Evolutionary conservation across 371 early-diverging fungal genomes (phyloP), one percentile per base, ranked within the genome.

Genomic region (Capillidium heterosporum): DNA sequence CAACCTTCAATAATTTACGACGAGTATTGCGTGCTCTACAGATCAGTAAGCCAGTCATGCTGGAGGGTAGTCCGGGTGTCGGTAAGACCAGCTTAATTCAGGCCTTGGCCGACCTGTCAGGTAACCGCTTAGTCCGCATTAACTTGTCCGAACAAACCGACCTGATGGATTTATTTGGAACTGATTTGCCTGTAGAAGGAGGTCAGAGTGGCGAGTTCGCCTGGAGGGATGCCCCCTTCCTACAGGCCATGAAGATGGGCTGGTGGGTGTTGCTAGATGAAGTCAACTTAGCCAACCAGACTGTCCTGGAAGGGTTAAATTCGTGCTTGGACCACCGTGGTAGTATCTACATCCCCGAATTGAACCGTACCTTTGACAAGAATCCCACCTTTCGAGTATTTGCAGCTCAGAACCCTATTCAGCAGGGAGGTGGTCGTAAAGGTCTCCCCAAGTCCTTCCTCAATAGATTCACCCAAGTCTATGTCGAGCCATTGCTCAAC

Each of bases 111-210:
- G 75, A 76, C 3, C 72, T 84, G 0, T 74, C 91, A 5, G 88
- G 91, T 0, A 84, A 88, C 56, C 74, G 71, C 2, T 67, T 95
- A 19, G 87, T 95, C 41, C 84, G 99, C 60, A 94, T 99, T 73
- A 99, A 99, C 70, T 71, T 99, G 57, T 91, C 91, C 24, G 99
- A 99, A 61, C 97, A 99, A 66, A 99, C 99, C 0, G 99, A 99
- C 67, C 67, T 99, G 61, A 89, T 89, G 80, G 99, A 99, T 71
- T 73, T 99, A 41, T 91, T 98, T 73, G 99, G 99, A 57, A 84
- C 91, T 15, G 76, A 74, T 4, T 85, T 87, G 49, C 74, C 80
- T 44, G 74, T 76, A 2, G 85, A 87, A 57, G 71, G 82, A 5
- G 73, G 81, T 35, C 78, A 81, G 57, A 83, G 84, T 54, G 76